Conservation (phyloP, 2,329 filamentous ascomycete species). For the Colletotrichum somersetense region DNA sequence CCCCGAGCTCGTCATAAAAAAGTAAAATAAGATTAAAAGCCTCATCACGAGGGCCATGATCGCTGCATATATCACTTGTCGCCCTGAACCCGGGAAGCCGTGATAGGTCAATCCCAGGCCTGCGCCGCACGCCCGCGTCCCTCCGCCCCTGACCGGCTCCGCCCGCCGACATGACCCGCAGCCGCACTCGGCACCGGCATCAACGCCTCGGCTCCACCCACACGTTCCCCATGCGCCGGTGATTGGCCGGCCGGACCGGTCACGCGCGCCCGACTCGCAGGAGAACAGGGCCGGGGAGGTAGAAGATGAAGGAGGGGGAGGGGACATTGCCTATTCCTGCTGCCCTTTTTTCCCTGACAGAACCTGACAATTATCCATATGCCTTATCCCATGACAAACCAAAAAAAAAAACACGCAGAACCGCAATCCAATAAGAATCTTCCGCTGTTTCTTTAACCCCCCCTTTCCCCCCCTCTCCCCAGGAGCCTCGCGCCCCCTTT, state of each 20-base stretch:
- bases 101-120: conserved; percentile 7
- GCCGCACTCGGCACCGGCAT: conserved; percentile 8
- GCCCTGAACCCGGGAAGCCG: background rate
- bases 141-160: conserved; percentile 3
- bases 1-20: background rate
- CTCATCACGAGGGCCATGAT: conserved; percentile 9
- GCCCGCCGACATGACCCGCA: conserved; percentile 9
- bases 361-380: background rate
- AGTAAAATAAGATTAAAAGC: background rate
- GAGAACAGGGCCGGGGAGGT: background rate
- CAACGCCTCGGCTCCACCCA: conserved; percentile 2
- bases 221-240: background rate
- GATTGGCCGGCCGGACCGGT: conserved; percentile 26
- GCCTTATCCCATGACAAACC: background rate
- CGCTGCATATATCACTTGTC: background rate
- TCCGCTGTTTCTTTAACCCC: background rate
- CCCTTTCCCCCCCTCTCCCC: no score
- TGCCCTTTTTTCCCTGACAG: background rate
- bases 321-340: background rate
- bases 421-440: background rate
- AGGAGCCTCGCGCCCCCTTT: background rate
- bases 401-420: background rate
- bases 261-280: conserved; percentile 26
- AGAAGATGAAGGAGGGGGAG: background rate
- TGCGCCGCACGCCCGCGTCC: conserved; percentile 9